A percentile compares a stretch with the other conserved stretches of the same genome.
Evolutionary conservation across 805 yeast genomes (phyloP).

Genomic region (Yarrowia deformans): DNA sequence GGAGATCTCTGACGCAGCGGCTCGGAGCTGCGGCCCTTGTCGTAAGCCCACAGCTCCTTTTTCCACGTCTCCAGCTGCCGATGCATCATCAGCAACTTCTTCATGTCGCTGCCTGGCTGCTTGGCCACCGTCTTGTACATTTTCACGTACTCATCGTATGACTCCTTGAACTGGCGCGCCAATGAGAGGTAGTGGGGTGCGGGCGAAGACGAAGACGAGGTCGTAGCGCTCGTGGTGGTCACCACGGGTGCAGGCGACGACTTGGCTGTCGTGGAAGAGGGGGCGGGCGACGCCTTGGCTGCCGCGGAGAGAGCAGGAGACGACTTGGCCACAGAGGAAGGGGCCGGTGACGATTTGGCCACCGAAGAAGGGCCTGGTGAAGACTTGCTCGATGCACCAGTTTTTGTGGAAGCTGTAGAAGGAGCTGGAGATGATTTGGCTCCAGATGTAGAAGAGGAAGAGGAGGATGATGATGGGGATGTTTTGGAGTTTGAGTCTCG

Average conservation of each 20-base stretch:
- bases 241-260: constrained; percentile 1
- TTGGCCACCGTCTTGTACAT: constrained; percentile 53
- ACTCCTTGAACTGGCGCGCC: constrained; percentile 57
- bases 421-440: constrained; percentile 12
- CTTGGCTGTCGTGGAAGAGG: constrained; percentile 3
- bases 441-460: neutral
- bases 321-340: neutral
- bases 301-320: neutral
- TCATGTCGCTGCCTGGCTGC: constrained; percentile 49
- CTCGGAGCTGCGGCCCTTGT: constrained; percentile 20
- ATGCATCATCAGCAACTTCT: constrained; percentile 59
- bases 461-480: neutral
- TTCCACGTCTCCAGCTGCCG: constrained; percentile 63
- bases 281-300: constrained; percentile 14
- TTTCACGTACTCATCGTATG: constrained; percentile 59
- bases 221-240: neutral
- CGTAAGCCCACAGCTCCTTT: constrained; percentile 58
- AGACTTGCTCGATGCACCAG: neutral
- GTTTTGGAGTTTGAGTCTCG: too few relatives aligned
- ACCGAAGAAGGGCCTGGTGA: neutral
- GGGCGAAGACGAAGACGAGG: constrained; percentile 15
- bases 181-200: constrained; percentile 48
- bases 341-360: neutral
- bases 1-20: constrained; percentile 36
- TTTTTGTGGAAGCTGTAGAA: constrained; percentile 5